Evolutionary conservation across 2,329 filamentous ascomycete genomes (phyloP).

Genomic region (Trichoderma asperellum): DNA sequence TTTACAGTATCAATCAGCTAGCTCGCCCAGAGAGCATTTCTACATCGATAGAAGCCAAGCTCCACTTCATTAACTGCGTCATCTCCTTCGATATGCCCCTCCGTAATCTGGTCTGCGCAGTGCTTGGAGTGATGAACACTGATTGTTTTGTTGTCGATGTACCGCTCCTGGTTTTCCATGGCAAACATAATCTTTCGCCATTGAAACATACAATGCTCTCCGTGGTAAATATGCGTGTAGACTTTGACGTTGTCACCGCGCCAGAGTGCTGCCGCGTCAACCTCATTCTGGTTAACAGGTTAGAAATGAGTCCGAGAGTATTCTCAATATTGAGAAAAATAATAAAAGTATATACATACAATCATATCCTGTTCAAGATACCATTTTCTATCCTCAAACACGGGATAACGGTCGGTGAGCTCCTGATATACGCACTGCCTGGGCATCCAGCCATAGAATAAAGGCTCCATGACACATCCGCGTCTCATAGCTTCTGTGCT

Average conservation of each 20-base stretch:
- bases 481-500: background rate
- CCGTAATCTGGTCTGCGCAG: conserved; percentile 11
- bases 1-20: background rate
- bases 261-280: conserved; percentile 4
- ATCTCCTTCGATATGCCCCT: background rate
- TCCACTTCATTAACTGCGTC: conserved; percentile 9
- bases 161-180: background rate
- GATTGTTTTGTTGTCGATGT: conserved; percentile 11
- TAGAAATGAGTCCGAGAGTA: background rate
- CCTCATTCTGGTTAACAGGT: background rate
- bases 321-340: background rate
- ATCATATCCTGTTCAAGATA: background rate
- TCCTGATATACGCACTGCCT: background rate
- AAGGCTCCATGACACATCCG: conserved; percentile 12
- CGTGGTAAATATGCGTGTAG: conserved; percentile 5
- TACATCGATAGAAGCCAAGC: conserved; percentile 9
- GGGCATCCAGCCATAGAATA: conserved; percentile 14
- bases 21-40: conserved; percentile 7
- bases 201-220: conserved; percentile 2
- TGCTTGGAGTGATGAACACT: conserved; percentile 7
- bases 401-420: background rate
- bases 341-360: background rate
- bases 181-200: conserved; percentile 13
- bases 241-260: conserved; percentile 8
- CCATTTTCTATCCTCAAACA: background rate